Conservation (phyloP, 2,329 filamentous ascomycete genomes). For the Sarocladium kiliense region DNA sequence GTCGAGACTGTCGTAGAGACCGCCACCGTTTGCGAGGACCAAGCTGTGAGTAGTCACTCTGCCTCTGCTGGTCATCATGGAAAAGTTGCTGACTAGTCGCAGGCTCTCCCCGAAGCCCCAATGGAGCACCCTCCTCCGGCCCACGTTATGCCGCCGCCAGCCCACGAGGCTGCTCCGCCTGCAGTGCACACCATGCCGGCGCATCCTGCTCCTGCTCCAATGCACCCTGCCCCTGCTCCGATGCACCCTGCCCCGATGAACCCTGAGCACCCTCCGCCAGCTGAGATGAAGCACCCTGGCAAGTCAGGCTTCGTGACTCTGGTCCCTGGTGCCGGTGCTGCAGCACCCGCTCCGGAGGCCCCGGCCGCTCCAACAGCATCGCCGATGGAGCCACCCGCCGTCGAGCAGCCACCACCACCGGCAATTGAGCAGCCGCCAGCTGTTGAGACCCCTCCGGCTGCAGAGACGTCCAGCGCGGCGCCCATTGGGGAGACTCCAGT, state of each 20-base stretch:
- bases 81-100: not conserved
- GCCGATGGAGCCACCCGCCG: not conserved
- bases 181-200: not conserved
- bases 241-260: slow-evolving; percentile 6
- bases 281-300: not conserved
- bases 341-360: not conserved
- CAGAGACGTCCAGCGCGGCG: not conserved
- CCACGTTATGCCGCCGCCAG: not conserved
- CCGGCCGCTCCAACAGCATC: not conserved
- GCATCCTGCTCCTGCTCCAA: not conserved
- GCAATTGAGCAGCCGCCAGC: not conserved
- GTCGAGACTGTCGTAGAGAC: slow-evolving; percentile 3
- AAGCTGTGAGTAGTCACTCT: not conserved
- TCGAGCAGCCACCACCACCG: not conserved
- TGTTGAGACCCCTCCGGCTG: not conserved
- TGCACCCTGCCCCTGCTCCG: not conserved
- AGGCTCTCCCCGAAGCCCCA: not conserved
- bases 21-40: not conserved
- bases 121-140: slow-evolving; percentile 1
- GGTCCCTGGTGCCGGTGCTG: not conserved
- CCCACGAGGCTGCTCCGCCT: not conserved
- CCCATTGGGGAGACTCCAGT: not conserved
- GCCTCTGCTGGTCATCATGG: too few species aligned
- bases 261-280: not conserved
- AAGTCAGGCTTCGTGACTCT: slow-evolving; percentile 7